Evolutionary conservation across 148 eudicot genomes (phyloP).

Genomic region (Euryodendron excelsum): DNA sequence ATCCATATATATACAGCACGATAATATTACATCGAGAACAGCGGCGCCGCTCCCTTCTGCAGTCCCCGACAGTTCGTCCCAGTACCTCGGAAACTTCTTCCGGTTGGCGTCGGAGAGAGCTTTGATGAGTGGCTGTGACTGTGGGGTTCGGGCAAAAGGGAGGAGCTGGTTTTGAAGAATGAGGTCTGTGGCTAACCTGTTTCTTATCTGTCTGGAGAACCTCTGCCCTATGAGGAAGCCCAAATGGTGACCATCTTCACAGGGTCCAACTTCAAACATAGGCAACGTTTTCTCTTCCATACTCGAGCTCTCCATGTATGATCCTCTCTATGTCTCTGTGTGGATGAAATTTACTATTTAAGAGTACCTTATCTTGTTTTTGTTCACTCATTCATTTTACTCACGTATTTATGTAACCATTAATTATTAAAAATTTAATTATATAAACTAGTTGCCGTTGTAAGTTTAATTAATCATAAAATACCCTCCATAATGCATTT

Average conservation of each 20-base stretch:
- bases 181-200: constrained; percentile 68
- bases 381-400: background rate
- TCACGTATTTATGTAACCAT: too few relatives aligned
- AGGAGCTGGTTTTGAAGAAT: constrained; percentile 66
- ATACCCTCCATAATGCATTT: too few relatives aligned
- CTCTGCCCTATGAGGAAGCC: constrained; percentile 73
- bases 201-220: constrained; percentile 56
- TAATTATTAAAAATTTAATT: too few relatives aligned
- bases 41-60: constrained; percentile 72
- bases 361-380: constrained; percentile 11
- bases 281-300: constrained; percentile 28
- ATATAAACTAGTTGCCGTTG: too few relatives aligned
- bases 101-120: constrained; percentile 45
- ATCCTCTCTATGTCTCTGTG: background rate
- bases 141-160: constrained; percentile 46
- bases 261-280: constrained; percentile 69
- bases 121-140: constrained; percentile 40
- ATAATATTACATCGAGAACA: constrained; percentile 47
- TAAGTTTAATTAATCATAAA: too few relatives aligned
- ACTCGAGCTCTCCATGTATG: constrained; percentile 10
- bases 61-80: constrained; percentile 79
- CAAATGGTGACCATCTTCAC: constrained; percentile 52
- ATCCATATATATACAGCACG: background rate
- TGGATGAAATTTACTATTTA: background rate
- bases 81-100: constrained; percentile 51